Percentiles rank a stretch among this genome's conserved stretches.
Conservation (phyloP, 2,329 filamentous ascomycete species). For the Kalaharituber pfeilii region DNA sequence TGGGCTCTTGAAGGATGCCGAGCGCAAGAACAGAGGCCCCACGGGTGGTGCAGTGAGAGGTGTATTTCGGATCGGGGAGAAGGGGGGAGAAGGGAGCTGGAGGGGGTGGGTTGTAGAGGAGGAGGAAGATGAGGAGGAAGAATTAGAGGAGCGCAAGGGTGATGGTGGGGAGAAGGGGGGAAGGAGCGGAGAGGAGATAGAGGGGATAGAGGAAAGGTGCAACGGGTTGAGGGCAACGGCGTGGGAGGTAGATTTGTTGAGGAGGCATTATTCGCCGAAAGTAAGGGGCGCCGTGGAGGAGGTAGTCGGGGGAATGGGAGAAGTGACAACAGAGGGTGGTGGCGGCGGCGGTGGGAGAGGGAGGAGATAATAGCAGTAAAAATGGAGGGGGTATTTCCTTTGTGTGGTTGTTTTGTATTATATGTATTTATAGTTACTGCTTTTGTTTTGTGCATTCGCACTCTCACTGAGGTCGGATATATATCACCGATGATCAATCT, state of each 20-base stretch:
- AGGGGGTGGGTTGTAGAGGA: constrained; percentile 35
- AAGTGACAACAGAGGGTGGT: neutral
- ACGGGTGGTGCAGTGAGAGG: neutral
- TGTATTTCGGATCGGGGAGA: constrained; percentile 86
- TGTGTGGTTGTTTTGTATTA: too few relatives aligned
- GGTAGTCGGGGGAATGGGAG: constrained; percentile 27
- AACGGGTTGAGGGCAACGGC: constrained; percentile 82
- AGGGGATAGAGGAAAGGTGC: constrained; percentile 29
- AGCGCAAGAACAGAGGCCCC: constrained; percentile 24
- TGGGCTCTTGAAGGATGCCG: constrained; percentile 51
- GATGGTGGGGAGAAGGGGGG: constrained; percentile 41
- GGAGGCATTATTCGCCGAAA: constrained; percentile 70
- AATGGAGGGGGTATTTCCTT: too few relatives aligned
- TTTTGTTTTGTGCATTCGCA: too few relatives aligned
- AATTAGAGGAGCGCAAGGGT: constrained; percentile 30
- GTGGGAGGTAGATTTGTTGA: constrained; percentile 83
- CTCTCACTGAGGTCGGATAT: too few relatives aligned
- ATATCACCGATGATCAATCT: too few relatives aligned
- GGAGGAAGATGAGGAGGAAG: constrained; percentile 6
- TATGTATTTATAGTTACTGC: too few relatives aligned
- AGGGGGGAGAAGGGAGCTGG: constrained; percentile 76
- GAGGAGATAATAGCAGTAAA: too few relatives aligned
- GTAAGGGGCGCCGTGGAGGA: constrained; percentile 57
- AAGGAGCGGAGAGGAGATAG: neutral
- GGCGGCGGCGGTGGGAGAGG: neutral